phyloP scores from a whole-genome alignment of 1,284 basidiomycete genomes.

The Veloboletus limbatus region DNA sequence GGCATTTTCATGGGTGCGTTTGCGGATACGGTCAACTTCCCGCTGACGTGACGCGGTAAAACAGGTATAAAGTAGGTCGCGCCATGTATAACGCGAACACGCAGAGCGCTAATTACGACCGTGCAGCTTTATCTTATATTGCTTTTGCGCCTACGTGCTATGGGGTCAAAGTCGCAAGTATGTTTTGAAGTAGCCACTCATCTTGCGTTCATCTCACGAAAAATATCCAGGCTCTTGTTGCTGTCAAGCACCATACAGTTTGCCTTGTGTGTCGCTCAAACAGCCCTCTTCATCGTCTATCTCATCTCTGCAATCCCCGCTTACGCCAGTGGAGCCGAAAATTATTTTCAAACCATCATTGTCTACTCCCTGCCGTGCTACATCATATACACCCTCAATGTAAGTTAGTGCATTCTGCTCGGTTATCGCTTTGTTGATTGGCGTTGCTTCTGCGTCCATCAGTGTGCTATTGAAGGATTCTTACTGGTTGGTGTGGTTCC shows the following conservation, averaged over 20 bases:
- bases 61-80: constrained; percentile 23
- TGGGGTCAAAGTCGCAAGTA: constrained; percentile 17
- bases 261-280: constrained; percentile 15
- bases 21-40: neutral
- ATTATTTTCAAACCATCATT: constrained; percentile 10
- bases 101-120: neutral
- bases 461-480: constrained; percentile 20
- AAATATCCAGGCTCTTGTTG: constrained; percentile 8
- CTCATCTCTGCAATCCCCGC: constrained; percentile 11
- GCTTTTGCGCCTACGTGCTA: constrained; percentile 24
- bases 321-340: neutral
- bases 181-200: neutral
- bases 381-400: constrained; percentile 20
- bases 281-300: constrained; percentile 7
- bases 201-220: neutral
- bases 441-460: neutral
- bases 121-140: constrained; percentile 20
- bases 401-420: neutral
- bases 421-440: neutral
- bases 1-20: constrained; percentile 15
- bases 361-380: constrained; percentile 16
- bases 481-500: constrained; percentile 14
- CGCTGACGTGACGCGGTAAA: neutral
- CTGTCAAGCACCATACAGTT: constrained; percentile 17
- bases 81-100: neutral